Conservation (phyloP, 352 stramenopile species). For the Phytopythium litorale region DNA sequence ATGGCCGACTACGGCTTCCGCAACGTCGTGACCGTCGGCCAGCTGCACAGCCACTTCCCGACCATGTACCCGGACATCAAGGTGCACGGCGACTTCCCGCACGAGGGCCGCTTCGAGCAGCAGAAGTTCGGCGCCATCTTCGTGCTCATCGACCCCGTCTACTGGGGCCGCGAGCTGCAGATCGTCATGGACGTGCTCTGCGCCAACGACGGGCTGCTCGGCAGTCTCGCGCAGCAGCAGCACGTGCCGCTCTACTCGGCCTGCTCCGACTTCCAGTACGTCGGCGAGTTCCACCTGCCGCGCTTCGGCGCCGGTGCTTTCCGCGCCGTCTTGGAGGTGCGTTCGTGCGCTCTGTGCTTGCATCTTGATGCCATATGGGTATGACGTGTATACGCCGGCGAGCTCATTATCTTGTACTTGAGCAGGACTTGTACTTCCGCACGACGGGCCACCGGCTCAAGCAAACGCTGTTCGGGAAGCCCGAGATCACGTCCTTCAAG, state of each 20-base stretch:
- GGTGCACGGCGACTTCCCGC: slow-evolving; percentile 25
- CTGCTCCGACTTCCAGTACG: slow-evolving; percentile 88
- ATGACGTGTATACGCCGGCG: not conserved
- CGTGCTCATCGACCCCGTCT: slow-evolving; percentile 75
- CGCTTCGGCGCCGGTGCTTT: slow-evolving; percentile 80
- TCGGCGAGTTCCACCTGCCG: slow-evolving; percentile 80
- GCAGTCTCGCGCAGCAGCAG: slow-evolving; percentile 39
- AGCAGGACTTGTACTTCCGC: slow-evolving; percentile 62
- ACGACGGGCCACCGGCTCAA: slow-evolving; percentile 73
- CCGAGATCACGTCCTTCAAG: slow-evolving; percentile 64
- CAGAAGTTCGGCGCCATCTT: slow-evolving; percentile 63
- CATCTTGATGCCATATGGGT: no score
- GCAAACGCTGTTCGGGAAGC: slow-evolving; percentile 79
- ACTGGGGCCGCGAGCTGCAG: slow-evolving; percentile 73
- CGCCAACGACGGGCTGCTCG: slow-evolving; percentile 47
- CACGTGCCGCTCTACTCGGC: slow-evolving; percentile 79
- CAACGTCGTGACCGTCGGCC: slow-evolving; percentile 73
- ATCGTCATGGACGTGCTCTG: slow-evolving; percentile 74
- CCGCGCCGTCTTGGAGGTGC: slow-evolving; percentile 59
- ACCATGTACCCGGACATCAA: slow-evolving; percentile 81
- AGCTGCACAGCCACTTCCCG: slow-evolving; percentile 76
- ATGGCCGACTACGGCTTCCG: slow-evolving; percentile 83
- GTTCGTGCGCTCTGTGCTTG: not conserved
- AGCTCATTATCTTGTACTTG: not conserved
- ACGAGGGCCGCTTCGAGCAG: slow-evolving; percentile 48